Evolutionary conservation across 2,329 filamentous ascomycete species (phyloP), one percentile per base, ranked within the genome.

Genomic region (Penicillium hesseltinei): DNA sequence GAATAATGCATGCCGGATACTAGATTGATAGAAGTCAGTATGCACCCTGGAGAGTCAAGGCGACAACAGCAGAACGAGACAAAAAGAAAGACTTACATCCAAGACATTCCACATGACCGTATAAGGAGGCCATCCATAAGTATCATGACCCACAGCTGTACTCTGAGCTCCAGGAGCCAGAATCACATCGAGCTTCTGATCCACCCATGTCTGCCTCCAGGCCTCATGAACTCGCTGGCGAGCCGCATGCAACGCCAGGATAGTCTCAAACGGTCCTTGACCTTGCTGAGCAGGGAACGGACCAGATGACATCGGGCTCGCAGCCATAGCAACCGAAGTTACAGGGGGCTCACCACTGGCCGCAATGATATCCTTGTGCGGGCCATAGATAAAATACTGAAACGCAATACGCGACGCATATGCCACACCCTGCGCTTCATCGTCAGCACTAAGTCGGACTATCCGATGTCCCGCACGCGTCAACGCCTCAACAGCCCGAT

Each of bases 121-220:
- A 66, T 79, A 85, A 9, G 65, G 56, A 9, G 68, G 64, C 64
- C 62, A 69, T 4, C 66, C 70, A 48, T 63, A 73, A 0, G 72
- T 76, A 65, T 85, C 82, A 64, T 84, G 80, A 19, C 71, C 72
- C 0, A 81, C 77, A 0, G 83, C 82, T 0, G 81, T 83, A 13
- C 71, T 77, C 61, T 81, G 79, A 6, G 81, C 78, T 4, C 76
- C 75, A 4, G 80, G 76, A 51, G 75, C 76, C n/a, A 86, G 51
- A 0, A 85, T 67, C 0, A 77, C 78, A 67, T 85, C 83, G 4
- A 85, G 67, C 8, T 72, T 65, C 19, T 81, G 66, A 19, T 77
- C 66, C 1, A 73, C 67, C 68, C 80, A 77, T 0, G 75, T 42
- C 36, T 72, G 71, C 17, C 79, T 75, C 73, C 77, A 84, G 0